A percentile compares a stretch with the other conserved stretches of the same genome.
Conservation (phyloP, 805 yeast genomes). For the Komagataella phaffii region DNA sequence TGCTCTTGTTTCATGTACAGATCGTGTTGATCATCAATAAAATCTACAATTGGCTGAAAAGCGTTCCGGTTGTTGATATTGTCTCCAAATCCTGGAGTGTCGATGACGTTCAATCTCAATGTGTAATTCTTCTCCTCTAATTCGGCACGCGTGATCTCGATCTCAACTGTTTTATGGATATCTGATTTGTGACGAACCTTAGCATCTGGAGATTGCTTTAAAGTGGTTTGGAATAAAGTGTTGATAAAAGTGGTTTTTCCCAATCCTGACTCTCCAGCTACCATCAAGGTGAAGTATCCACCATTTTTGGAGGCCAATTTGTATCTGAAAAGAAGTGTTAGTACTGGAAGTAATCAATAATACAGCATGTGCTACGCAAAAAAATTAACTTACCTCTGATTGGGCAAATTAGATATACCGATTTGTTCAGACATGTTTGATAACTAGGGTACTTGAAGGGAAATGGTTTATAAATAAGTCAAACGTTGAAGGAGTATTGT, state of each 20-base stretch:
- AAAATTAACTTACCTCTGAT: slow-evolving; percentile 40
- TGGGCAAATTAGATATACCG: slow-evolving; percentile 63
- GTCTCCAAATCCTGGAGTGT: slow-evolving; percentile 92
- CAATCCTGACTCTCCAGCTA: slow-evolving; percentile 84
- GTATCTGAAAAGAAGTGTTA: slow-evolving; percentile 25
- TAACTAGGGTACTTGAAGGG: not conserved
- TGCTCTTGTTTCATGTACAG: slow-evolving; percentile 85
- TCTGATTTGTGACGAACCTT: slow-evolving; percentile 46
- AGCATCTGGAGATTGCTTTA: slow-evolving; percentile 45
- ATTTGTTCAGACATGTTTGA: slow-evolving; percentile 31
- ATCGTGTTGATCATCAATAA: slow-evolving; percentile 85
- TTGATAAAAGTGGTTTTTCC: slow-evolving; percentile 90
- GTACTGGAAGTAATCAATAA: slow-evolving; percentile 5
- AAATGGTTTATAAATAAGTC: not conserved
- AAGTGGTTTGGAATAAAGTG: slow-evolving; percentile 65
- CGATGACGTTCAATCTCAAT: slow-evolving; percentile 68
- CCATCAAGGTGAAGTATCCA: slow-evolving; percentile 67
- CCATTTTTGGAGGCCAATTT: slow-evolving; percentile 67
- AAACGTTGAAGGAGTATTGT: not conserved
- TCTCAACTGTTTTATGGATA: slow-evolving; percentile 58
- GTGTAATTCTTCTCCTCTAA: slow-evolving; percentile 76
- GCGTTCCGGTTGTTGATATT: slow-evolving; percentile 74
- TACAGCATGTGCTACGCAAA: not conserved
- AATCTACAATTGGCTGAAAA: slow-evolving; percentile 80
- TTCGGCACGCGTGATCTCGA: slow-evolving; percentile 67